Conservation (phyloP, 352 stramenopile genomes). For the Pythium angustatum region DNA sequence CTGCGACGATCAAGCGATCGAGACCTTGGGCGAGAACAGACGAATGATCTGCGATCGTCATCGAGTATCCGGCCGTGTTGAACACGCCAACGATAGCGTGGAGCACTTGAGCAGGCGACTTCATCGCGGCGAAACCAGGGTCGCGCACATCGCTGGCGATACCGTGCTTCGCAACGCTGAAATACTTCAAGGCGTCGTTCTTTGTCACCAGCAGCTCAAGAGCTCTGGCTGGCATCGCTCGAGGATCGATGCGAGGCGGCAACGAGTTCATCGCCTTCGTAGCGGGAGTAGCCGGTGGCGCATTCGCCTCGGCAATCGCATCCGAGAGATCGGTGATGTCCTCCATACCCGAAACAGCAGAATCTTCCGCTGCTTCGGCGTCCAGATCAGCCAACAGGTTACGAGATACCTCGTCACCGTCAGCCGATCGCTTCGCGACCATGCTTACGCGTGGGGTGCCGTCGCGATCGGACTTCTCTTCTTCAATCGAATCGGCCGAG, state of each 20-base stretch:
- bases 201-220: constrained; percentile 4
- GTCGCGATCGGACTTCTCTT: neutral
- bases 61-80: constrained; percentile 14
- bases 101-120: neutral
- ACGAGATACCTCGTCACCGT: neutral
- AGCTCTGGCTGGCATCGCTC: neutral
- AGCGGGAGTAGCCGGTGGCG: neutral
- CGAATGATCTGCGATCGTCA: neutral
- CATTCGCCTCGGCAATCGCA: neutral
- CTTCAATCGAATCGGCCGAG: neutral
- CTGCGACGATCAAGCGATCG: neutral
- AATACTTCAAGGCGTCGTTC: constrained; percentile 7
- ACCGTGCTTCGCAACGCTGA: neutral
- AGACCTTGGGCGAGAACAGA: neutral
- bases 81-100: constrained; percentile 10
- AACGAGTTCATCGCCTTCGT: constrained; percentile 3
- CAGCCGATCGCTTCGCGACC: constrained; percentile 7
- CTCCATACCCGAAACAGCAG: neutral
- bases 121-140: constrained; percentile 11
- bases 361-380: neutral
- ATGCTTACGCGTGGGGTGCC: constrained; percentile 7
- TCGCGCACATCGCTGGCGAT: neutral
- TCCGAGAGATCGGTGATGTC: neutral
- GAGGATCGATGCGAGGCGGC: neutral
- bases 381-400: constrained; percentile 9